Evolutionary conservation across 2,329 filamentous ascomycete genomes (phyloP).

Genomic region (Colletotrichum musae): DNA sequence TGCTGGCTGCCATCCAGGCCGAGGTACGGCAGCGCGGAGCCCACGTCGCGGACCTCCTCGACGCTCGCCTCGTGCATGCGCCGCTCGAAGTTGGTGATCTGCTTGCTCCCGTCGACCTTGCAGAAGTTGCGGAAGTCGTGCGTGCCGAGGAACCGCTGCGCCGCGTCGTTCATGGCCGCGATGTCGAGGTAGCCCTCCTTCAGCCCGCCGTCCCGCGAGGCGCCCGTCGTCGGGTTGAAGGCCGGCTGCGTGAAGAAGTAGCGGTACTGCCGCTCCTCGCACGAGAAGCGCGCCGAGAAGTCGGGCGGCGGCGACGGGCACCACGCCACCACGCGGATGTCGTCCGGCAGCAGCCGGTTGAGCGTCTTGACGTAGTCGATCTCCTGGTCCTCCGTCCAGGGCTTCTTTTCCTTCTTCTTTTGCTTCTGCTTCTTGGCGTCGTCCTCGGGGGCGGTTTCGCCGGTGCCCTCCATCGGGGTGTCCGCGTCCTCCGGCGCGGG

Average conservation of each 20-base stretch:
- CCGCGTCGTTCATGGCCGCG: conserved; percentile 86
- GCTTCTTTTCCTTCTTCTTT: conserved; percentile 48
- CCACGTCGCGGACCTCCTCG: conserved; percentile 73
- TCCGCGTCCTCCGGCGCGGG: conserved; percentile 42
- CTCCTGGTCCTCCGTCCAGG: conserved; percentile 79
- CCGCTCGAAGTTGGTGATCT: conserved; percentile 86
- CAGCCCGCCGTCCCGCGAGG: conserved; percentile 53
- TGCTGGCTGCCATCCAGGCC: conserved; percentile 43
- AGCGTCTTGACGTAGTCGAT: conserved; percentile 86
- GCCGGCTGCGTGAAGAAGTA: conserved; percentile 99
- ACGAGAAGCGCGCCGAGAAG: conserved; percentile 95
- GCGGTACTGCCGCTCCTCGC: conserved; percentile 89
- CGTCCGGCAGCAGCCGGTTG: conserved; percentile 88
- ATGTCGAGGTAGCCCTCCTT: conserved; percentile 89
- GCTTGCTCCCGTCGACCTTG: conserved; percentile 91
- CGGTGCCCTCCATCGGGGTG: conserved; percentile 64
- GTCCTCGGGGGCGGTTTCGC: conserved; percentile 45
- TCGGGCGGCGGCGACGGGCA: conserved; percentile 83
- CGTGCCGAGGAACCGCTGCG: conserved; percentile 82
- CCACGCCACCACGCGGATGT: conserved; percentile 95
- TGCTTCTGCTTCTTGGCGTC: conserved; percentile 42
- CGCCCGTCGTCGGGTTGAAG: conserved; percentile 76
- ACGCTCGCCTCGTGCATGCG: conserved; percentile 87
- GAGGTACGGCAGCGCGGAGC: conserved; percentile 71
- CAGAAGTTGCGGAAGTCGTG: conserved; percentile 99